Conservation (phyloP, 306 rosid species). For the Dalbergia cultrata region DNA sequence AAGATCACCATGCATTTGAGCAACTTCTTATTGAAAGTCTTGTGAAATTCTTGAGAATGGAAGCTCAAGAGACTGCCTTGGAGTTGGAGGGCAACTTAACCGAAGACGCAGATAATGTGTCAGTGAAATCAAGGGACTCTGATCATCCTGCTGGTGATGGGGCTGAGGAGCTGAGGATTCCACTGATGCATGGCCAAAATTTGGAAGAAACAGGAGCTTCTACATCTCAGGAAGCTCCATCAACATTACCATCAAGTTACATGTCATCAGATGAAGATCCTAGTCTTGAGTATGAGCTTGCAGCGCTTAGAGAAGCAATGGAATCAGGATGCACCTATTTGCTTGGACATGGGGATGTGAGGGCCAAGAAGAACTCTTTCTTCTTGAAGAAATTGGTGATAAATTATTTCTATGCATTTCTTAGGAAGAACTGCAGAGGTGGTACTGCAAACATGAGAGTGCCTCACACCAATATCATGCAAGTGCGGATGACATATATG, state of each 20-base stretch:
- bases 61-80: constrained; percentile 81
- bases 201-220: constrained; percentile 52
- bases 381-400: constrained; percentile 83
- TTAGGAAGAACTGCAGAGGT: constrained; percentile 91
- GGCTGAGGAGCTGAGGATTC: constrained; percentile 69
- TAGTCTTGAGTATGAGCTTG: constrained; percentile 85
- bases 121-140: constrained; percentile 57
- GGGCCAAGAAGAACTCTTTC: constrained; percentile 89
- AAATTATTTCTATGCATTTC: constrained; percentile 89
- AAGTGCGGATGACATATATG: constrained; percentile 94
- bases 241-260: constrained; percentile 65
- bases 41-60: constrained; percentile 86
- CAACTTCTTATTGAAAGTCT: constrained; percentile 91
- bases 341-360: constrained; percentile 90
- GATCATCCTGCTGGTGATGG: constrained; percentile 51
- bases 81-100: constrained; percentile 67
- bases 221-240: constrained; percentile 52
- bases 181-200: constrained; percentile 65
- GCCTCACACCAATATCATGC: constrained; percentile 92
- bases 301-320: constrained; percentile 87
- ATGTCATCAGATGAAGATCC: constrained; percentile 82
- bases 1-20: constrained; percentile 94
- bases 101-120: constrained; percentile 57
- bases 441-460: constrained; percentile 90
- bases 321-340: constrained; percentile 94